phyloP scores from a whole-genome alignment of 2,329 filamentous ascomycete genomes.

The Dendrostoma leiphaemia region DNA sequence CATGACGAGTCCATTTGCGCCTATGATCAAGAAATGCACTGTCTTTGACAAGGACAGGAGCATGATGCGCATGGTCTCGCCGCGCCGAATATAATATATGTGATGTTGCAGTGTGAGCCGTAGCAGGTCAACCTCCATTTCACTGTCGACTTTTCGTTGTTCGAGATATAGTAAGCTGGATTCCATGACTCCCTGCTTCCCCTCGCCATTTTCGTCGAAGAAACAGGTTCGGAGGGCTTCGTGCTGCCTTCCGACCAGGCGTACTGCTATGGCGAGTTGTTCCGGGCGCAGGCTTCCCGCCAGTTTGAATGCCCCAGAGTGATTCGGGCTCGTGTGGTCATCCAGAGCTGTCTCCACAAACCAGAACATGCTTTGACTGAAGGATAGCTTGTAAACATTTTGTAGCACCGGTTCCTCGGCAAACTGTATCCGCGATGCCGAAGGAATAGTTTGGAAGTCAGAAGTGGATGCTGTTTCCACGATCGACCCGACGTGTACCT shows the following conservation, averaged over 20 bases:
- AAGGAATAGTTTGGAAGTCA: no score
- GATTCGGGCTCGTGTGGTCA: slow-evolving; percentile 39
- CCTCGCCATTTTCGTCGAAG: not conserved
- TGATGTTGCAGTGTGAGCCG: slow-evolving; percentile 25
- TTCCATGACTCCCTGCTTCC: slow-evolving; percentile 1
- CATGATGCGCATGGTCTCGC: slow-evolving; percentile 30
- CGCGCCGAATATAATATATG: slow-evolving; percentile 35
- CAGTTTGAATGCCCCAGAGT: slow-evolving; percentile 30
- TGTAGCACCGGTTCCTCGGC: no score
- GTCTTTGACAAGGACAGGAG: slow-evolving; percentile 32
- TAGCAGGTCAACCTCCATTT: no score
- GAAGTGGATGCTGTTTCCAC: no score
- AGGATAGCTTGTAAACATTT: slow-evolving; percentile 37
- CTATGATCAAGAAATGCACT: slow-evolving; percentile 39
- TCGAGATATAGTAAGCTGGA: slow-evolving; percentile 27
- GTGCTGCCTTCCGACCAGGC: not conserved
- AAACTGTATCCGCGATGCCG: no score
- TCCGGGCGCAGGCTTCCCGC: slow-evolving; percentile 22
- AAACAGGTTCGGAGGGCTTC: not conserved
- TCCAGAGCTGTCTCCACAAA: slow-evolving; percentile 26
- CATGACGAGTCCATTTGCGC: not conserved
- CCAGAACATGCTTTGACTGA: slow-evolving; percentile 40
- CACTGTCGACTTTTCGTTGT: slow-evolving; percentile 19
- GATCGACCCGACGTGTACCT: no score
- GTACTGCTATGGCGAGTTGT: no score